Percentiles rank a stretch among this genome's conserved stretches.
Evolutionary conservation across 108 stramenopile genomes (phyloP).

Genomic region (Mediolabrus comicus): DNA sequence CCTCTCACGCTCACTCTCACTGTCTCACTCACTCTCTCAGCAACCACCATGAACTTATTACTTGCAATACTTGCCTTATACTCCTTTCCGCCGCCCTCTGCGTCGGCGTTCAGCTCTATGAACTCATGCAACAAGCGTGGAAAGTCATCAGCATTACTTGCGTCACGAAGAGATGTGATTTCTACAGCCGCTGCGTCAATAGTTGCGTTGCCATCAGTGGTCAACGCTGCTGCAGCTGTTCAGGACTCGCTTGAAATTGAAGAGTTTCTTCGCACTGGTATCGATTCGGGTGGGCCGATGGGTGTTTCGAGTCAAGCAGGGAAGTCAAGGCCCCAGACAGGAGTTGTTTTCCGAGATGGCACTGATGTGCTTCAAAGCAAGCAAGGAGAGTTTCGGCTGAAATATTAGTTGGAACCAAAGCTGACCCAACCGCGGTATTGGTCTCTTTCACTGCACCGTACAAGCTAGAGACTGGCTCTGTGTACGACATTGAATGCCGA

Average conservation of each 20-base stretch:
- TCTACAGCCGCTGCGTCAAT: neutral
- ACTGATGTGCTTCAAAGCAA: constrained; percentile 63
- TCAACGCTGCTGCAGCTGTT: constrained; percentile 50
- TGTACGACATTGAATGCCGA: constrained; percentile 83
- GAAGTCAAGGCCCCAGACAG: constrained; percentile 73
- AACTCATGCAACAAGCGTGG: neutral
- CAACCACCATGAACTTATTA: no score
- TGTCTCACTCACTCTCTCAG: no score
- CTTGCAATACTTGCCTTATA: neutral
- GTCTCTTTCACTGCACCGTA: constrained; percentile 67
- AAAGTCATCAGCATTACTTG: neutral
- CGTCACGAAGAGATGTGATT: neutral
- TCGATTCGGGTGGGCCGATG: constrained; percentile 65
- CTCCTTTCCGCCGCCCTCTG: neutral
- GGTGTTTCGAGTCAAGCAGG: constrained; percentile 81
- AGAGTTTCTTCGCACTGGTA: constrained; percentile 63
- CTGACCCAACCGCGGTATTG: constrained; percentile 52
- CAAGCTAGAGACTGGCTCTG: constrained; percentile 58
- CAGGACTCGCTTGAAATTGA: constrained; percentile 64
- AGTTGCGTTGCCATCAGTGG: neutral
- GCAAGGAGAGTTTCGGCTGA: constrained; percentile 72
- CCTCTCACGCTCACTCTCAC: no score
- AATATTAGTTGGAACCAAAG: constrained; percentile 56
- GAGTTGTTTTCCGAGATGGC: constrained; percentile 77
- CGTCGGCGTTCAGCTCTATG: neutral